Evolutionary conservation across 2,329 filamentous ascomycete species (phyloP).

Genomic region (Reticulascus tulasneorum): DNA sequence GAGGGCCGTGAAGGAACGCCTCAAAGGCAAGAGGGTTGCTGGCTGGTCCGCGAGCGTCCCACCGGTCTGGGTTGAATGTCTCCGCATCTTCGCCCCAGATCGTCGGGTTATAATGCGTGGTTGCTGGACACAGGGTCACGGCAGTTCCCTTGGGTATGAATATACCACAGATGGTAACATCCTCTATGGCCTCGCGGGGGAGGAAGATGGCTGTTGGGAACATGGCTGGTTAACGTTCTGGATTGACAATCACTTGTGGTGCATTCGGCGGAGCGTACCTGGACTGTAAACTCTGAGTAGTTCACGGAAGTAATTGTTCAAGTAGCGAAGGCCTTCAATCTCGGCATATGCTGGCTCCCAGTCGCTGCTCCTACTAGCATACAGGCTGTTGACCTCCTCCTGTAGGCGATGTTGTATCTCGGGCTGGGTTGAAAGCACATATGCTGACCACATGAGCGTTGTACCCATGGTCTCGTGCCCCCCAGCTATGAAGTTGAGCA

Average conservation of each 20-base stretch:
- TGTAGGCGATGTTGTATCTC: slow-evolving; percentile 8
- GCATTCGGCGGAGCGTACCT: slow-evolving; percentile 18
- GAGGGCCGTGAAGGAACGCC: slow-evolving; percentile 18
- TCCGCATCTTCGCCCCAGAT: slow-evolving; percentile 25
- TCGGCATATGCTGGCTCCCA: slow-evolving; percentile 33
- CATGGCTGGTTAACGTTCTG: neutral
- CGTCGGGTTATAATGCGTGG: slow-evolving; percentile 19
- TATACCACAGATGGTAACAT: slow-evolving; percentile 22
- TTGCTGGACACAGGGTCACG: slow-evolving; percentile 21
- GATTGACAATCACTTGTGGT: neutral
- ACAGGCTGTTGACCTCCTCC: slow-evolving; percentile 20
- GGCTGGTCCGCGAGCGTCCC: slow-evolving; percentile 19
- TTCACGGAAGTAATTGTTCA: slow-evolving; percentile 34
- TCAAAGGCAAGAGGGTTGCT: slow-evolving; percentile 20
- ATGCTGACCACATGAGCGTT: slow-evolving; percentile 11
- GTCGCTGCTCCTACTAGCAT: slow-evolving; percentile 21
- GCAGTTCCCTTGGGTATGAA: slow-evolving; percentile 24
- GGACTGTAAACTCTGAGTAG: slow-evolving; percentile 32
- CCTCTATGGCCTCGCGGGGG: slow-evolving; percentile 18
- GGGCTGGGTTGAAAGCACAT: slow-evolving; percentile 8
- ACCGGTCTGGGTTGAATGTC: slow-evolving; percentile 24
- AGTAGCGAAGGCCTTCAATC: slow-evolving; percentile 40
- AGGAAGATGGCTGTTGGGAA: slow-evolving; percentile 14
- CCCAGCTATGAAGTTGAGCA: slow-evolving; percentile 19
- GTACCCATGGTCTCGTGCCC: slow-evolving; percentile 15